These are phyloP conservation scores for Pneumocystis wakefieldiae DNA, from an alignment of 1,139 yeast genomes.

Conservation along the genomic window DNA sequence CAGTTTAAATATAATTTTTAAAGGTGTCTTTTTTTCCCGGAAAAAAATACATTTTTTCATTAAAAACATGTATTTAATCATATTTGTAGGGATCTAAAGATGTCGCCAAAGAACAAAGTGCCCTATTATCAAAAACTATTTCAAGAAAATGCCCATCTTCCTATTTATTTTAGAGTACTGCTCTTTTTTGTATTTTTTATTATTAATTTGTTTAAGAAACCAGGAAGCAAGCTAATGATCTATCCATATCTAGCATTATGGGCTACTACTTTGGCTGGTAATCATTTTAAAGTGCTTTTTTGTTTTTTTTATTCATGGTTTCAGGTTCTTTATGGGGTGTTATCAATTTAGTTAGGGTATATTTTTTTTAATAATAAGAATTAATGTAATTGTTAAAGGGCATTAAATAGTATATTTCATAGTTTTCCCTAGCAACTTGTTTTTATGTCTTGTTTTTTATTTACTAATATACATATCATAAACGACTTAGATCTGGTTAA, in stretches of 20 bases:
- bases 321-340: background rate
- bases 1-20: background rate
- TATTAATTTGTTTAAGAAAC: conserved; percentile 15
- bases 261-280: conserved; percentile 15
- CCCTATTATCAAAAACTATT: conserved; percentile 27
- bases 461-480: background rate
- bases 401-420: background rate
- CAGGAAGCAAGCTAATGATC: conserved; percentile 61
- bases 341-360: background rate
- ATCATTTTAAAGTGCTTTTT: background rate
- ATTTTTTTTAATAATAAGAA: background rate
- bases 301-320: background rate
- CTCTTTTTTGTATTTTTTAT: background rate
- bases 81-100: background rate
- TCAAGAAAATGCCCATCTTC: conserved; percentile 25
- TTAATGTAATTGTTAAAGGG: background rate
- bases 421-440: background rate
- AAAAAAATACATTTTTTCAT: background rate
- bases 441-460: background rate
- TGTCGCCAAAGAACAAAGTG: conserved; percentile 19
- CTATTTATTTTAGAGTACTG: conserved; percentile 26
- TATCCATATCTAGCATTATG: conserved; percentile 85
- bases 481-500: too few species aligned
- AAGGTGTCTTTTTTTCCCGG: background rate
- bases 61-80: background rate